Conservation (phyloP, 2,329 filamentous ascomycete genomes). For the Cladophialophora exuberans region DNA sequence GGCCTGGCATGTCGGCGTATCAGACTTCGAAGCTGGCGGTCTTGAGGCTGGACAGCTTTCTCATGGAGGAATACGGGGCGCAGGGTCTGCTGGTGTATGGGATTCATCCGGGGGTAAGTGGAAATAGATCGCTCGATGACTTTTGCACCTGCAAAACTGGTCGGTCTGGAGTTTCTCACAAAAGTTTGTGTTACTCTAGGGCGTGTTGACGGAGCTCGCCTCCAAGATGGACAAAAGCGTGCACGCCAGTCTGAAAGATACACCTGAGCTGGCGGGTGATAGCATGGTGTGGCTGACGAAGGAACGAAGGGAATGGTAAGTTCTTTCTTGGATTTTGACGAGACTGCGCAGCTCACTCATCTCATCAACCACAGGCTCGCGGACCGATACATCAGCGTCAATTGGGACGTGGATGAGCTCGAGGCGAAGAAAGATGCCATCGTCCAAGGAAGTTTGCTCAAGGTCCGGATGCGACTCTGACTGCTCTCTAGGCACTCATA, state of each 20-base stretch:
- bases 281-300: constrained; percentile 33
- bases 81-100: constrained; percentile 29
- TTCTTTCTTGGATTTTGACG: background rate
- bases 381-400: constrained; percentile 15
- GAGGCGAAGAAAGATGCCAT: constrained; percentile 34
- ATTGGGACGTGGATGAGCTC: constrained; percentile 39
- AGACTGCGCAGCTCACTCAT: constrained; percentile 13
- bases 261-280: constrained; percentile 53
- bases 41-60: constrained; percentile 52
- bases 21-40: constrained; percentile 51
- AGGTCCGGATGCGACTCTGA: constrained; percentile 20
- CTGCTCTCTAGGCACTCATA: too few species aligned
- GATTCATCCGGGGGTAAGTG: constrained; percentile 25
- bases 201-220: background rate
- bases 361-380: constrained; percentile 30
- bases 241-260: constrained; percentile 15
- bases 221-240: constrained; percentile 6
- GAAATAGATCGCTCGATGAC: background rate
- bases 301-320: constrained; percentile 35
- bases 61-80: constrained; percentile 48
- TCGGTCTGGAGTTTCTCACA: background rate
- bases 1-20: constrained; percentile 48
- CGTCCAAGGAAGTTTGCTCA: constrained; percentile 35
- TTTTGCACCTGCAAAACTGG: background rate
- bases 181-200: background rate